Percentiles rank a stretch among this genome's conserved stretches.
These are phyloP conservation scores for Hypoxylon subgilvum DNA, from an alignment of 495 filamentous ascomycete species.

Conservation along the genomic window DNA sequence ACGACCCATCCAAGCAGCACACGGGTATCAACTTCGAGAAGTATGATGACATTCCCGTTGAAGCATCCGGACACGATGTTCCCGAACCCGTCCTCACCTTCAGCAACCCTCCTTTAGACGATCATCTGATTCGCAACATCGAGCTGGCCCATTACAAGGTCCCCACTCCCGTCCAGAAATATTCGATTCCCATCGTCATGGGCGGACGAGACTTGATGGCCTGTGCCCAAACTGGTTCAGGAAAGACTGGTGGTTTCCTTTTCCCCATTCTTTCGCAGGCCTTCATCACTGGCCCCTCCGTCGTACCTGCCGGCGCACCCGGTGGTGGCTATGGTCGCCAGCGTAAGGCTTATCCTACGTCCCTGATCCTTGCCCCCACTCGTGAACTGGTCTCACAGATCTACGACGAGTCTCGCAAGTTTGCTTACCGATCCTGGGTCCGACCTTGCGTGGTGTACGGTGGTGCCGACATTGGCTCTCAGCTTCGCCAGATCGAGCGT, in stretches of 20 bases:
- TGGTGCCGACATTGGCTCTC: conserved; percentile 96
- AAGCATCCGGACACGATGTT: conserved; percentile 91
- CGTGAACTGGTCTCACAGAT: conserved; percentile 99
- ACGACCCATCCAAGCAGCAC: conserved; percentile 92
- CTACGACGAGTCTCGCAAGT: conserved; percentile 96
- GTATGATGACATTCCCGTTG: conserved; percentile 98
- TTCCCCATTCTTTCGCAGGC: conserved; percentile 98
- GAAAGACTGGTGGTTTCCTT: conserved; percentile 98
- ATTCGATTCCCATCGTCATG: conserved; percentile 98
- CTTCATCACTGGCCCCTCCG: conserved; percentile 82
- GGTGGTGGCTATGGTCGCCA: conserved; percentile 78
- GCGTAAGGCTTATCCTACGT: conserved; percentile 95
- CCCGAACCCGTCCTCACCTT: conserved; percentile 90
- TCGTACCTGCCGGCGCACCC: conserved; percentile 62
- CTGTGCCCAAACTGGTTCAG: conserved; percentile 97
- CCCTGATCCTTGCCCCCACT: conserved; percentile 92
- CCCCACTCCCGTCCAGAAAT: conserved; percentile 96
- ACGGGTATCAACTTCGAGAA: conserved; percentile 99
- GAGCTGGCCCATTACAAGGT: conserved; percentile 89
- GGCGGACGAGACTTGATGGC: conserved; percentile 96
- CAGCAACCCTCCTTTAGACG: conserved; percentile 91
- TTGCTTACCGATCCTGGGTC: conserved; percentile 98
- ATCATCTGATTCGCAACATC: conserved; percentile 90
- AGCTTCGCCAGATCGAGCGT: conserved; percentile 95
- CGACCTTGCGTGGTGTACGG: conserved; percentile 98